These are phyloP conservation scores for Polyporus tsugae DNA, from an alignment of 1,284 basidiomycete genomes.

Conservation along the genomic window DNA sequence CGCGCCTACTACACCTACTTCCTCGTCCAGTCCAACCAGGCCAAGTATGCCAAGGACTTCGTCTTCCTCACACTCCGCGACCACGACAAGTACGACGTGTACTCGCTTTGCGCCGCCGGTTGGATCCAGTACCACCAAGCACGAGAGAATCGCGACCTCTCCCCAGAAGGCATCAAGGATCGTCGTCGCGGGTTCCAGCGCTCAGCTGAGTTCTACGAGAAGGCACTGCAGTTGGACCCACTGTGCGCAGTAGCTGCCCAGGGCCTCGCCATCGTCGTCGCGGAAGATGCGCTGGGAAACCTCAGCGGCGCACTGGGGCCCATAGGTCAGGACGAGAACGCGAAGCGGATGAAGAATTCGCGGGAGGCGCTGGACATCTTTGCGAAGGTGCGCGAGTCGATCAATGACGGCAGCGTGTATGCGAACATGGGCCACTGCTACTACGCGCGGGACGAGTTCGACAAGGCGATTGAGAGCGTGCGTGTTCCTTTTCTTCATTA, in stretches of 20 bases:
- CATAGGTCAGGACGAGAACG: slow-evolving; percentile 64
- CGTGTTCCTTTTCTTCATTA: slow-evolving; percentile 46
- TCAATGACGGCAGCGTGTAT: slow-evolving; percentile 88
- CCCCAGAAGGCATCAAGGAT: slow-evolving; percentile 70
- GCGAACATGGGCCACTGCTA: slow-evolving; percentile 96
- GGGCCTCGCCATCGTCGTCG: slow-evolving; percentile 90
- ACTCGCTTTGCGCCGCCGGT: slow-evolving; percentile 88
- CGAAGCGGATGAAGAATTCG: slow-evolving; percentile 72
- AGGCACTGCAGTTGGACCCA: slow-evolving; percentile 84
- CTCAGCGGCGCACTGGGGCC: slow-evolving; percentile 60
- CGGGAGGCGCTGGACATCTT: slow-evolving; percentile 89
- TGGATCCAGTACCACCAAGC: slow-evolving; percentile 87
- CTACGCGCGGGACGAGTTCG: slow-evolving; percentile 90
- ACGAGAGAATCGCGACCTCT: slow-evolving; percentile 75
- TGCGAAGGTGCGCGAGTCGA: slow-evolving; percentile 86
- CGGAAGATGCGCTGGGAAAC: slow-evolving; percentile 85
- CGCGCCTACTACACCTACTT: slow-evolving; percentile 91
- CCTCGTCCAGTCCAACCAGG: slow-evolving; percentile 77
- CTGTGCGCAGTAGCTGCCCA: slow-evolving; percentile 91
- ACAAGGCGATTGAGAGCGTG: slow-evolving; percentile 93
- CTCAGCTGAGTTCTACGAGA: slow-evolving; percentile 90
- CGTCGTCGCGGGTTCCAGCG: slow-evolving; percentile 81
- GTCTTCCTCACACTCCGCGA: slow-evolving; percentile 86
- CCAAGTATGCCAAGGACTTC: slow-evolving; percentile 84
- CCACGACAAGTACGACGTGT: slow-evolving; percentile 87